A percentile compares a stretch with the other conserved stretches of the same genome.
Evolutionary conservation across 202 grass and related monocot genomes (phyloP).

Genomic region (Setaria viridis): DNA sequence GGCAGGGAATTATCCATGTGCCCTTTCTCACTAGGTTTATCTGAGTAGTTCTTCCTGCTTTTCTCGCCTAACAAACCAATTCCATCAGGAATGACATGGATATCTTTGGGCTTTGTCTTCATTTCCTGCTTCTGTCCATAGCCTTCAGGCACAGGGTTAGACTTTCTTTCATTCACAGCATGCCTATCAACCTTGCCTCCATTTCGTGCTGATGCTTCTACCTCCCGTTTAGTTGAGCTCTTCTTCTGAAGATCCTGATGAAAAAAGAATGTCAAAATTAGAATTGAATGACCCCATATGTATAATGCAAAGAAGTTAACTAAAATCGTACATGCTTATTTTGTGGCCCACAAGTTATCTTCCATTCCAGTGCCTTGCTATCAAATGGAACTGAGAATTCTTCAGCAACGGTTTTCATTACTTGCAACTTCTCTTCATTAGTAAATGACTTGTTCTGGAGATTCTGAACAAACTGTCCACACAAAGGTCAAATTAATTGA

Average conservation of each 20-base stretch:
- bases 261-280: slow-evolving; percentile 24
- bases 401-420: slow-evolving; percentile 81
- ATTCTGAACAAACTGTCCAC: slow-evolving; percentile 80
- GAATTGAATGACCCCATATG: slow-evolving; percentile 17
- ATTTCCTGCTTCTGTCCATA: slow-evolving; percentile 58
- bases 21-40: slow-evolving; percentile 54
- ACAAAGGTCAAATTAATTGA: slow-evolving; percentile 37
- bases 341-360: slow-evolving; percentile 55
- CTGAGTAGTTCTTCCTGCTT: slow-evolving; percentile 49
- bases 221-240: slow-evolving; percentile 43
- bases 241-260: slow-evolving; percentile 57
- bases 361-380: slow-evolving; percentile 51
- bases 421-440: slow-evolving; percentile 75
- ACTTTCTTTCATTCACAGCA: slow-evolving; percentile 57
- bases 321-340: slow-evolving; percentile 61
- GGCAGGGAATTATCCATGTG: slow-evolving; percentile 40
- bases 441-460: slow-evolving; percentile 84
- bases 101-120: slow-evolving; percentile 71
- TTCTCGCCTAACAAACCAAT: slow-evolving; percentile 47
- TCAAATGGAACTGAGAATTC: slow-evolving; percentile 76
- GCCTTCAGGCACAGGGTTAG: slow-evolving; percentile 44
- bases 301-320: slow-evolving; percentile 27
- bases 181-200: slow-evolving; percentile 51
- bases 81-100: slow-evolving; percentile 71
- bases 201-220: slow-evolving; percentile 48